Evolutionary conservation across 257 asterid species (phyloP).

Genomic region (Lavandula angustifolia): DNA sequence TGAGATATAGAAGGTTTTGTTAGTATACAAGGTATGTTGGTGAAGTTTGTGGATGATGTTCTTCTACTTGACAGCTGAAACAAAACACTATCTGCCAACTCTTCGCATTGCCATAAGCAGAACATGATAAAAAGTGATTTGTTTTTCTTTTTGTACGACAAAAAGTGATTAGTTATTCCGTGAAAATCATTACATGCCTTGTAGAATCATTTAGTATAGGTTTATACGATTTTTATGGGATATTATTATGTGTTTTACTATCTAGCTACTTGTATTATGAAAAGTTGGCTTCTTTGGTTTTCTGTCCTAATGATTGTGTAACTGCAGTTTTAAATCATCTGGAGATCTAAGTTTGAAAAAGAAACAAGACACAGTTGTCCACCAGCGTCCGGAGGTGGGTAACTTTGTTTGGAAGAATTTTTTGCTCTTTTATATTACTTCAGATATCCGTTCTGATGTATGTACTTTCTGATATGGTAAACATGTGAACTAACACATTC

Average conservation of each 20-base stretch:
- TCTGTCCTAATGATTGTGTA: constrained; percentile 24
- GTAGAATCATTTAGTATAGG: constrained; percentile 17
- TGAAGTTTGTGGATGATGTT: constrained; percentile 7
- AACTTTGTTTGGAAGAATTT: constrained; percentile 19
- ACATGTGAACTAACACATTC: constrained; percentile 13
- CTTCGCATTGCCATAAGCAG: neutral
- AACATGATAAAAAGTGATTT: constrained; percentile 16
- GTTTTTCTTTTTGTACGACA: neutral
- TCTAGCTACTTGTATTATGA: constrained; percentile 4
- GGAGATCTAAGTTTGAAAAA: constrained; percentile 53
- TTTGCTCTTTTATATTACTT: constrained; percentile 1
- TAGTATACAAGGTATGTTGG: neutral
- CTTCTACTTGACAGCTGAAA: too few relatives aligned
- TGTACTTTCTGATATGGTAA: neutral
- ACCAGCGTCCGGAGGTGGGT: constrained; percentile 60
- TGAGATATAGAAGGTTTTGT: neutral
- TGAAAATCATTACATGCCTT: constrained; percentile 9
- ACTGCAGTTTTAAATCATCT: constrained; percentile 71
- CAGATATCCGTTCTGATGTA: neutral
- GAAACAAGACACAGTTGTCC: constrained; percentile 55
- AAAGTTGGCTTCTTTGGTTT: constrained; percentile 13
- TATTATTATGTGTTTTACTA: constrained; percentile 5
- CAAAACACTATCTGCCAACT: too few relatives aligned
- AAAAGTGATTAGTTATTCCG: neutral
- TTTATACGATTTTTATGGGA: constrained; percentile 9